These are phyloP conservation scores for Chrysoporthe austroafricana DNA, from an alignment of 2,329 filamentous ascomycete genomes.

Conservation along the genomic window DNA sequence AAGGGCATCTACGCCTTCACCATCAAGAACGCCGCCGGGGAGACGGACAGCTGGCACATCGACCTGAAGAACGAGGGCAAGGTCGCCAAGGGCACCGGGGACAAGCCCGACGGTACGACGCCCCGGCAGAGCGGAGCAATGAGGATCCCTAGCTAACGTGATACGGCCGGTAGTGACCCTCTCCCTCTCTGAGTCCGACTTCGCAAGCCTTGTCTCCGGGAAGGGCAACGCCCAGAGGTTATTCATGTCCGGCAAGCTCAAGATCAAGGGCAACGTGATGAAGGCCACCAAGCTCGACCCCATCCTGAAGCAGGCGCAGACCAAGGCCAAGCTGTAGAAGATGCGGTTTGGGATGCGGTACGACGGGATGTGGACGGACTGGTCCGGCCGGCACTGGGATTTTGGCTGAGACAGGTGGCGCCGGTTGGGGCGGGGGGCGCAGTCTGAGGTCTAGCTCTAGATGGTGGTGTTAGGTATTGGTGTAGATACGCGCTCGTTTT, in stretches of 20 bases:
- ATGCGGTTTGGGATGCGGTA: slow-evolving; percentile 27
- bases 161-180: slow-evolving; percentile 70
- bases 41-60: slow-evolving; percentile 88
- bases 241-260: slow-evolving; percentile 98
- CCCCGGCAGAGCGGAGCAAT: background rate
- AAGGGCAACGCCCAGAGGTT: slow-evolving; percentile 93
- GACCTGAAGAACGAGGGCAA: slow-evolving; percentile 90
- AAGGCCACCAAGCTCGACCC: slow-evolving; percentile 97
- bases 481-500: background rate
- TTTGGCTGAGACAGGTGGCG: background rate
- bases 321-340: slow-evolving; percentile 78
- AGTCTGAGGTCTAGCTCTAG: background rate
- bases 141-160: slow-evolving; percentile 6
- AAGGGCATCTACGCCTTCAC: slow-evolving; percentile 89
- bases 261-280: slow-evolving; percentile 98
- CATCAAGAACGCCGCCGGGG: slow-evolving; percentile 82
- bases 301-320: slow-evolving; percentile 85
- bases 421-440: background rate
- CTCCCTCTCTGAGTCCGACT: slow-evolving; percentile 81
- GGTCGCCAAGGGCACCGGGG: slow-evolving; percentile 76
- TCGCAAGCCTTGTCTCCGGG: slow-evolving; percentile 78
- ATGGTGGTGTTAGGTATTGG: background rate
- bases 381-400: slow-evolving; percentile 20
- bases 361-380: slow-evolving; percentile 27
- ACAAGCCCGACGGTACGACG: slow-evolving; percentile 80